Percentiles rank a stretch among this genome's conserved stretches.
Evolutionary conservation across 140 eudicot species (phyloP).

Genomic region (Erigeron philadelphicus): DNA sequence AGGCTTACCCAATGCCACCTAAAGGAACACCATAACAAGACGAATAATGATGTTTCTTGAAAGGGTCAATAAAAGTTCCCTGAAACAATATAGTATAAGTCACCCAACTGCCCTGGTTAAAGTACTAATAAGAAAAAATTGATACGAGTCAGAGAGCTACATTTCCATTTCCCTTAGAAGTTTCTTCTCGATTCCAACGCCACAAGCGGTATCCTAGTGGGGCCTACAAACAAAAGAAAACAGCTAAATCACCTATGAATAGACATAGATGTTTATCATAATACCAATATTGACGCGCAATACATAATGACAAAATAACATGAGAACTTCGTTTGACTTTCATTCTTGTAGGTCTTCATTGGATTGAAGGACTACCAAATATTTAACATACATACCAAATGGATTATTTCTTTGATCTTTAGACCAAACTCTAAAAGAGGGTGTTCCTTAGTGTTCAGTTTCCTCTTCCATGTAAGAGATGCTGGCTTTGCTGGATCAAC

Average conservation of each 20-base stretch:
- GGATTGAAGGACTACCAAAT: neutral
- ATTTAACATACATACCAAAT: slow-evolving; percentile 53
- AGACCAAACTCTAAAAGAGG: slow-evolving; percentile 47
- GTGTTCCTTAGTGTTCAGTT: slow-evolving; percentile 41
- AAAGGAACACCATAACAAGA: slow-evolving; percentile 92
- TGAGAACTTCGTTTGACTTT: slow-evolving; percentile 8
- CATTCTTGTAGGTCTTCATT: slow-evolving; percentile 15
- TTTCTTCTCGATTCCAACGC: slow-evolving; percentile 57
- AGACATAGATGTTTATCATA: neutral
- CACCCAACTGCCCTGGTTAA: slow-evolving; percentile 9
- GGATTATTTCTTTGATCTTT: slow-evolving; percentile 49
- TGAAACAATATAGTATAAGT: slow-evolving; percentile 33
- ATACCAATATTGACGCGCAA: slow-evolving; percentile 6
- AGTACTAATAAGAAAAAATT: neutral
- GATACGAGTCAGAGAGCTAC: slow-evolving; percentile 11
- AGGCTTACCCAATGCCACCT: slow-evolving; percentile 88
- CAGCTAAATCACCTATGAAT: neutral
- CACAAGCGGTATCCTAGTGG: slow-evolving; percentile 85
- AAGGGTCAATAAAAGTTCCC: slow-evolving; percentile 67
- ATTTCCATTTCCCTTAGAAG: slow-evolving; percentile 49
- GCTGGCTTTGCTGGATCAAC: slow-evolving; percentile 71
- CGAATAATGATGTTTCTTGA: slow-evolving; percentile 49
- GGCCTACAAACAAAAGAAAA: slow-evolving; percentile 44
- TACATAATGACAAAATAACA: slow-evolving; percentile 12
- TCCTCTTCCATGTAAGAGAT: slow-evolving; percentile 79